Evolutionary conservation across 2,329 filamentous ascomycete genomes (phyloP), one percentile per base, ranked within the genome.

Genomic region (Phoma herbarum): DNA sequence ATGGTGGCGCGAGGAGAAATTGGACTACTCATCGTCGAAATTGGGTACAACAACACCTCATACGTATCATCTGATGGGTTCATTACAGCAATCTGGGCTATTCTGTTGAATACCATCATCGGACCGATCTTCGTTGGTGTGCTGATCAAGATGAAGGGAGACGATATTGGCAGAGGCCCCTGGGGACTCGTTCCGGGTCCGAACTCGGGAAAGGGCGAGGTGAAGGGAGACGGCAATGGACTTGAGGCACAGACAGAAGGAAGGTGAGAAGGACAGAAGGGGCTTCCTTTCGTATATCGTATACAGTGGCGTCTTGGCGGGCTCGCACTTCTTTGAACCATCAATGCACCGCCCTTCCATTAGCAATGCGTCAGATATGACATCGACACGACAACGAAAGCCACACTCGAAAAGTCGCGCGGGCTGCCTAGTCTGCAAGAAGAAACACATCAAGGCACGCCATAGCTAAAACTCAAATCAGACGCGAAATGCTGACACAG

Each of bases 1-100:
- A 60, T 65, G 70, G 66, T 74, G 8, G 68, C 69, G 26, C 63
- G 69, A 28, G 70, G 68, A 22, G 69, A 74, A 22, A 73, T 74
- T 28, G 68, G 70, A 16, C 57, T 73, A 10, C 57, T 73, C 12
- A 70, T 72, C 20, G 67, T 71, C 9, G 63, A 71, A 44, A 71
- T 73, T 23, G 70, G 64, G 0, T 72, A 71, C 42, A 72, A 69
- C 56, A 69, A 67, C 22, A 71, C 68, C 2, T 52, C 61, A 5
- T 71, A 73, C 45, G 68, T 69, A 1, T 64, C 60, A 18, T 55
- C 65, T 7, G 61, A 62, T 18, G 67, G 64, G 1, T 71, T 70
- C 28, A 59, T 70, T 42, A 70, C 66, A 12, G 65, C 64, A 3
- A 65, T 71, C 14, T 71, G 63, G 69, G 68, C 69, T 1, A 71